Base-by-base conservation (phyloP, 2,329 filamentous ascomycete species). In the Aspergillus ochraceus region DNA sequence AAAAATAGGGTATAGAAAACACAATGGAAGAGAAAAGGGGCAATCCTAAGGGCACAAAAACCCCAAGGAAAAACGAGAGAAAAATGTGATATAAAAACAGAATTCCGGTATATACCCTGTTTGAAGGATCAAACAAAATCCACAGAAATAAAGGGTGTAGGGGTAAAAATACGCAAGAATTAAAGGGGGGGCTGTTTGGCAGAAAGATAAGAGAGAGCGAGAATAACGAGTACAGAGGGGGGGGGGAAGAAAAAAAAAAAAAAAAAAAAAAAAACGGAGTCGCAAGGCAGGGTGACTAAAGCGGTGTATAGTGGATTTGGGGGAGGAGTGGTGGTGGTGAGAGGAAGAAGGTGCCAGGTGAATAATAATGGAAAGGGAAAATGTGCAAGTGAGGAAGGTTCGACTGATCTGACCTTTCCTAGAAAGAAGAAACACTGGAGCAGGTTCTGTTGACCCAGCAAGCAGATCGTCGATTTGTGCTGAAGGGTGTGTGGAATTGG, bases 371-470 rank as follows among this genome's bases (percentile, higher is more conserved):
- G 55, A n/a, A 20, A 11, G 24, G 22, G 3, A 42, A 49, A 58
- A 29, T 29, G 26, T 29, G 26, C 26, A 26, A 50, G 52, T 42
- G 52, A 61, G 51, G 59, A 60, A 60, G 57, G 51, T 58, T 59
- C 50, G 60, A 63, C 45, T 59, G 58, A 66, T 66, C 66, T 68
- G 62, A 67, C 66, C 65, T 67, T 67, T 60, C 54, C 57, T 57
- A 52, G 61, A 56, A 63, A 56, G 26, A 55, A 30, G 45, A 47
- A 47, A 47, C 55, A 60, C 52, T 62, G 49, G 60, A 64, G 60
- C 64, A 62, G 55, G 54, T 57, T 60, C 57, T 65, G 57, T 60
- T 61, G 58, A 59, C 53, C 55, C 59, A 63, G 58, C 52, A 60
- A 63, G 58, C 52, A 60, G 65, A 68, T 66, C 65, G 58, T 59